Conservation (phyloP, 352 stramenopile genomes). For the Pythium grandisporangium region DNA sequence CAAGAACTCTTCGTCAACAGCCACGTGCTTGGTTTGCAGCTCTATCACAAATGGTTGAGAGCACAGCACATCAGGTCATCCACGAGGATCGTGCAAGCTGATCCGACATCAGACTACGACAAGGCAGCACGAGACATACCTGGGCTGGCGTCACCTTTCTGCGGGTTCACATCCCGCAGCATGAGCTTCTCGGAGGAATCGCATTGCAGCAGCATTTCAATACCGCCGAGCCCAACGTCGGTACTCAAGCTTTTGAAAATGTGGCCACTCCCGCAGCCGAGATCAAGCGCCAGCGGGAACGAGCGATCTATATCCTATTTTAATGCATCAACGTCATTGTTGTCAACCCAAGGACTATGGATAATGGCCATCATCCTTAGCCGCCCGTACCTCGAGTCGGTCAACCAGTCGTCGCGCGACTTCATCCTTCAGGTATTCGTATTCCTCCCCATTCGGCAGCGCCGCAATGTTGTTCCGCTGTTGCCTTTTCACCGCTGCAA, state of each 20-base stretch:
- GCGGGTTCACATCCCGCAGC: constrained; percentile 40
- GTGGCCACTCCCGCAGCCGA: constrained; percentile 72
- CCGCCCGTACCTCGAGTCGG: constrained; percentile 44
- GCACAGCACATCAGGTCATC: too few species aligned
- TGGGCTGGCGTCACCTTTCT: constrained; percentile 10
- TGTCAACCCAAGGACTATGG: not conserved
- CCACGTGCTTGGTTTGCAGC: constrained; percentile 65
- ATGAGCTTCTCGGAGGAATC: constrained; percentile 71
- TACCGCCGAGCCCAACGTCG: constrained; percentile 59
- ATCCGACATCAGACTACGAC: too few species aligned
- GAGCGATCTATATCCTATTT: constrained; percentile 70
- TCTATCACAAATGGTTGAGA: too few species aligned
- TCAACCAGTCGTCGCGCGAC: constrained; percentile 76
- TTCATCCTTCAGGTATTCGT: constrained; percentile 84
- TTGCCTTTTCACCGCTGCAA: constrained; percentile 63
- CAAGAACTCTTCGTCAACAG: constrained; percentile 90
- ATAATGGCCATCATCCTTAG: not conserved
- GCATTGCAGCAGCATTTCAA: constrained; percentile 72
- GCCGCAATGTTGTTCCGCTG: constrained; percentile 72
- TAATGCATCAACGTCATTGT: not conserved
- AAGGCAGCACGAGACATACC: constrained; percentile 8
- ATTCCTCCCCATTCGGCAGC: constrained; percentile 51
- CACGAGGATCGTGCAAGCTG: too few species aligned
- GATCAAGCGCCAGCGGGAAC: constrained; percentile 70
- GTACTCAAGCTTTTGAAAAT: constrained; percentile 76